Conservation (phyloP, 148 eudicot species). For the Diospyros lotus region DNA sequence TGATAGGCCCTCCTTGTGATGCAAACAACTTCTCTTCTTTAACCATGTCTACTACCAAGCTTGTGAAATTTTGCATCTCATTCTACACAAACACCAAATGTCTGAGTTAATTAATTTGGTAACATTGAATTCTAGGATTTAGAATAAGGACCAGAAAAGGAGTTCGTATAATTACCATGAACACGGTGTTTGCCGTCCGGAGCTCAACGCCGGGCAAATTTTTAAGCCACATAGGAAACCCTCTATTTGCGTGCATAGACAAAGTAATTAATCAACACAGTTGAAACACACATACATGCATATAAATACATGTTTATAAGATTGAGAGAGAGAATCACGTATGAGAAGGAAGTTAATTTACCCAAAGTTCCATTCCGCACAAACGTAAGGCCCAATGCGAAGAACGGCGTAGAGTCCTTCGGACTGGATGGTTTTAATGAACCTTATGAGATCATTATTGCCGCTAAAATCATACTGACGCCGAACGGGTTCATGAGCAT, state of each 20-base stretch:
- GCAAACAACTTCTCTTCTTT: slow-evolving; percentile 58
- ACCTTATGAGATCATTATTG: slow-evolving; percentile 76
- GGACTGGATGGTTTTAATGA: slow-evolving; percentile 61
- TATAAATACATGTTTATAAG: too few relatives aligned
- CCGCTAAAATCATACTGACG: slow-evolving; percentile 81
- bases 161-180: slow-evolving; percentile 27
- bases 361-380: slow-evolving; percentile 99
- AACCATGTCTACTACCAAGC: slow-evolving; percentile 48
- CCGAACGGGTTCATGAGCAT: slow-evolving; percentile 73
- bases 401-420: slow-evolving; percentile 81
- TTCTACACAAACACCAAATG: slow-evolving; percentile 20
- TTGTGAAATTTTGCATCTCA: slow-evolving; percentile 59
- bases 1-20: slow-evolving; percentile 64
- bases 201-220: slow-evolving; percentile 49
- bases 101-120: not conserved
- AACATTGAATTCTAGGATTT: too few relatives aligned
- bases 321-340: too few relatives aligned
- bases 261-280: not conserved
- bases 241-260: slow-evolving; percentile 24
- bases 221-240: slow-evolving; percentile 64
- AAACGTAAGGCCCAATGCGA: slow-evolving; percentile 85
- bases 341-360: slow-evolving; percentile 2
- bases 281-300: not conserved
- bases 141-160: not conserved
- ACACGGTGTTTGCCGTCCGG: slow-evolving; percentile 41